Base-by-base conservation (phyloP, 257 asterid genomes). In the Voacanga thouarsii region DNA sequence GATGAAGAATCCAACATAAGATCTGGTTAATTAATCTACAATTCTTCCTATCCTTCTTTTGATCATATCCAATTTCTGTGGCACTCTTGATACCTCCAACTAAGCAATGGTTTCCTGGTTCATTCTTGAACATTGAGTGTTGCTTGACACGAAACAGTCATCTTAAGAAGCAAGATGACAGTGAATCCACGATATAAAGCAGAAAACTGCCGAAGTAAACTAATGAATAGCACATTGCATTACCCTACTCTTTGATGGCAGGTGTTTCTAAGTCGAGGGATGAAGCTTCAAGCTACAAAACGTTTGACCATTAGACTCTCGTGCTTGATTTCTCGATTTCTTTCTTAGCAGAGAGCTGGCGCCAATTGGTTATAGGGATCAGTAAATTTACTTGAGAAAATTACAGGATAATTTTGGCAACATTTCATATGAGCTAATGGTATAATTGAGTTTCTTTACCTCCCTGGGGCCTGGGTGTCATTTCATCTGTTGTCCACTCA, bases 41-140 rank as follows among this genome's bases (percentile, higher is more conserved):
- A 39, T 71, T 6, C 53, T 18, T 23, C 50, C 49, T 44, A 24
- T 39, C 19, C 43, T 39, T 33, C 71, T 45, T 23, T 55, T 26
- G n/a, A 50, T 64, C 60, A 33, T 16, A 55, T 33, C 66, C 74
- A 59, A 28, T 72, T 75, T 60, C 71, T 57, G 47, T 79, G 59
- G 93, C 80, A 88, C 88, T 76, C 80, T 92, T 80, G 99, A 94
- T 84, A 83, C 88, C 64, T 91, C 95, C 1, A 87, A 90, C 77
- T 80, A 84, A 77, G 84, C 92, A 77, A 44, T 94, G 99, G 99
- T 86, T 94, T 78, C 92, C 97, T 72, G 96, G 97, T 78, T 90
- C 97, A 28, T 81, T 88, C 30, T 81, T 94, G 78, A 94, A 92
- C 82, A 88, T 94, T 7, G 92, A 92, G 72, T 90, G 96, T 80